Conservation (phyloP, 225 moss, liverwort and hornwort genomes). For the Lunularia cruciata region DNA sequence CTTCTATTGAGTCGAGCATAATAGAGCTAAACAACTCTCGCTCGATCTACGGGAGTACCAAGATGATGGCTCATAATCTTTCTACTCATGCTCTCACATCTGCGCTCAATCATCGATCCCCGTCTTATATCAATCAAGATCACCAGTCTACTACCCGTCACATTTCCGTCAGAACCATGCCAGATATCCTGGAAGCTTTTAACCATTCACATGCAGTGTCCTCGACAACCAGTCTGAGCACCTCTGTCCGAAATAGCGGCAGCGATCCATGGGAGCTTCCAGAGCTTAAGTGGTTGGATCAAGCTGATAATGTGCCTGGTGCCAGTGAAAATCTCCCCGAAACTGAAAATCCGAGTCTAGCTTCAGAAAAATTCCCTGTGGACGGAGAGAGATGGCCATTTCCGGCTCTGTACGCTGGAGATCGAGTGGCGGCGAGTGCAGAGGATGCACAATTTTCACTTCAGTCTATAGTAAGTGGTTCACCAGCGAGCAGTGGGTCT, state of each 20-base stretch:
- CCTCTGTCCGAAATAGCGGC: slow-evolving; percentile 26
- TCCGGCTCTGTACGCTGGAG: slow-evolving; percentile 26
- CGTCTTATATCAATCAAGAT: slow-evolving; percentile 41
- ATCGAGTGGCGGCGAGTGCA: slow-evolving; percentile 33
- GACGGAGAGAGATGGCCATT: slow-evolving; percentile 43
- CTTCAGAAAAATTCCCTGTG: slow-evolving; percentile 9
- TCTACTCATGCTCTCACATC: slow-evolving; percentile 40
- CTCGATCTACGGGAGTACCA: slow-evolving; percentile 16
- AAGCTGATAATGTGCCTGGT: slow-evolving; percentile 28
- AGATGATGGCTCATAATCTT: slow-evolving; percentile 52
- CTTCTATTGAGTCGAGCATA: background rate
- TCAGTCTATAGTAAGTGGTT: slow-evolving; percentile 32
- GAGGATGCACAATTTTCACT: slow-evolving; percentile 37
- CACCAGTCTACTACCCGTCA: slow-evolving; percentile 40
- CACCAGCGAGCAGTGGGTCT: slow-evolving; percentile 42
- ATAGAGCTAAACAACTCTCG: background rate
- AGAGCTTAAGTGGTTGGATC: slow-evolving; percentile 49
- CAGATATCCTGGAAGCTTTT: slow-evolving; percentile 46
- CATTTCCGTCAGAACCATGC: slow-evolving; percentile 40
- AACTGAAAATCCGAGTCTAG: slow-evolving; percentile 11
- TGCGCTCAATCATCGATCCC: slow-evolving; percentile 33
- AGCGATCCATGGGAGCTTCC: slow-evolving; percentile 49
- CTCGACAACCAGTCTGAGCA: slow-evolving; percentile 28
- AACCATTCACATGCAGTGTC: slow-evolving; percentile 33
- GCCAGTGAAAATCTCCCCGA: slow-evolving; percentile 19